Conservation (phyloP, 805 yeast genomes). For the Geotrichum ghanense region DNA sequence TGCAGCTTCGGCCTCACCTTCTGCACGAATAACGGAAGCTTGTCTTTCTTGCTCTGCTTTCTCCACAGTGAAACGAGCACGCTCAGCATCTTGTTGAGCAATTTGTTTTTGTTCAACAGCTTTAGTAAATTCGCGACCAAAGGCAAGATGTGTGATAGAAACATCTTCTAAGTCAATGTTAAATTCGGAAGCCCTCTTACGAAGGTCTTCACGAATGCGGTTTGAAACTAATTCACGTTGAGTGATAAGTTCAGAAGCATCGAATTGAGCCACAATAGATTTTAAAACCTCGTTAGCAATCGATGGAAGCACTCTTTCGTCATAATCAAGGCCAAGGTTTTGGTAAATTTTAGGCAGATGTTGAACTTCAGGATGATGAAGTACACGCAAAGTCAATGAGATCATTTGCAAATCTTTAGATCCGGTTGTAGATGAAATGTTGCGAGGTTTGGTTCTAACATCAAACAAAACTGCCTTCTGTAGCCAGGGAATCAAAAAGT, state of each 20-base stretch:
- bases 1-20: slow-evolving; percentile 99
- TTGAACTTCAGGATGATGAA: slow-evolving; percentile 86
- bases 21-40: slow-evolving; percentile 92
- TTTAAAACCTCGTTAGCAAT: slow-evolving; percentile 87
- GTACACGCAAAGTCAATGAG: slow-evolving; percentile 79
- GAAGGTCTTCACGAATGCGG: slow-evolving; percentile 76
- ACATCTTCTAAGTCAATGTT: slow-evolving; percentile 90
- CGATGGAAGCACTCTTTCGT: slow-evolving; percentile 85
- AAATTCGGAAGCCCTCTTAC: slow-evolving; percentile 76
- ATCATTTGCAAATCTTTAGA: slow-evolving; percentile 96
- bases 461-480: slow-evolving; percentile 89
- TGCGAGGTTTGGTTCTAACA: slow-evolving; percentile 85
- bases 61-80: slow-evolving; percentile 87
- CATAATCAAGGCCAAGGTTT: slow-evolving; percentile 85
- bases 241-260: slow-evolving; percentile 95
- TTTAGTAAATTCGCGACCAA: slow-evolving; percentile 92
- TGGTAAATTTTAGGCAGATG: slow-evolving; percentile 82
- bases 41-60: slow-evolving; percentile 96
- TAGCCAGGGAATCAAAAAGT: slow-evolving; percentile 90
- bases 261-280: slow-evolving; percentile 85
- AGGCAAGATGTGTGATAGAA: slow-evolving; percentile 94
- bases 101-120: slow-evolving; percentile 98
- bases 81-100: slow-evolving; percentile 98
- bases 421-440: slow-evolving; percentile 89
- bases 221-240: slow-evolving; percentile 93